A percentile compares a stretch with the other conserved stretches of the same genome.
Evolutionary conservation across 1,284 basidiomycete species (phyloP).

Genomic region (Apiotrichum brassicae): DNA sequence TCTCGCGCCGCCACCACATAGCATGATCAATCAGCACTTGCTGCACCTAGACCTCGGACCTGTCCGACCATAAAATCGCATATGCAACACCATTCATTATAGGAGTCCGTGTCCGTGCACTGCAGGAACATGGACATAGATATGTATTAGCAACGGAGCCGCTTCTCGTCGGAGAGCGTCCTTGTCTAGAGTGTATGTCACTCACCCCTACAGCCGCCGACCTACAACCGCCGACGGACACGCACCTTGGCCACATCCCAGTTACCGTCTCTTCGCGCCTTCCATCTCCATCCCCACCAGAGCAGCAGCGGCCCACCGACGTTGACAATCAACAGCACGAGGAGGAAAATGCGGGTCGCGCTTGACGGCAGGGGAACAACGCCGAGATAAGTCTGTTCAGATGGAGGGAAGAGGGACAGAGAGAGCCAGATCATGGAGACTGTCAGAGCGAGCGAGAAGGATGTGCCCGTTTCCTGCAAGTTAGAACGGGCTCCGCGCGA

Average conservation of each 20-base stretch:
- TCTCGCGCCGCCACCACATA: not conserved
- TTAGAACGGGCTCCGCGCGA: not conserved
- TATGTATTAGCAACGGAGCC: too few species aligned
- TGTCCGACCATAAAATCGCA: not conserved
- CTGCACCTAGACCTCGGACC: not conserved
- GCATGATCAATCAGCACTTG: too few species aligned
- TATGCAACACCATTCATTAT: constrained; percentile 13
- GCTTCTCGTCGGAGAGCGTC: too few species aligned
- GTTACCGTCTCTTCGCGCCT: constrained; percentile 33
- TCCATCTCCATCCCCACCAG: constrained; percentile 42
- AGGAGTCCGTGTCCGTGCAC: not conserved
- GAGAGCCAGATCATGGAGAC: constrained; percentile 29
- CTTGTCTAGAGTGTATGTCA: too few species aligned
- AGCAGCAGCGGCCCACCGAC: constrained; percentile 36
- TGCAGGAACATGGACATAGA: too few species aligned
- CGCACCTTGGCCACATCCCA: constrained; percentile 42
- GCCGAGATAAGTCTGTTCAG: not conserved
- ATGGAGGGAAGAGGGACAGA: constrained; percentile 18
- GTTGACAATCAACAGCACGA: constrained; percentile 26
- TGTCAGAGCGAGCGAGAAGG: constrained; percentile 32
- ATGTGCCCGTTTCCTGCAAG: constrained; percentile 28
- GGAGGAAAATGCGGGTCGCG: constrained; percentile 23
- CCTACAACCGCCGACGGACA: constrained; percentile 17
- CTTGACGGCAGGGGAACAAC: constrained; percentile 8
- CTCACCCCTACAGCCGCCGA: too few species aligned